Evolutionary conservation across 1,139 yeast species (phyloP).

Genomic region (Zygosaccharomyces sapae): DNA sequence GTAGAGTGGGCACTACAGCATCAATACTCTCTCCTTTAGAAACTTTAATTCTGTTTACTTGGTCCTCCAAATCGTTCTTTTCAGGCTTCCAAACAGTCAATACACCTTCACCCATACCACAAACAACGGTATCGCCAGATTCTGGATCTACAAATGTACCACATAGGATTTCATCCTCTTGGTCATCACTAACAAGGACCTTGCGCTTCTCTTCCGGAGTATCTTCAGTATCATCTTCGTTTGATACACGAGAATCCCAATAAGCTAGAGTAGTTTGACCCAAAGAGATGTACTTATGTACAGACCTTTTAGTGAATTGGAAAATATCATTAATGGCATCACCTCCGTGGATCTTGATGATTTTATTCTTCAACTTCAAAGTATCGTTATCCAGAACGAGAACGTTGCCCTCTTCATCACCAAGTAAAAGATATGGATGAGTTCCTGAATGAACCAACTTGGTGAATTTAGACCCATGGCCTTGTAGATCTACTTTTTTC

Average conservation of each 20-base stretch:
- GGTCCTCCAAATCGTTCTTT: conserved; percentile 67
- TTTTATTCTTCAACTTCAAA: conserved; percentile 41
- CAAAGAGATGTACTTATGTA: conserved; percentile 74
- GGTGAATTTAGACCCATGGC: conserved; percentile 46
- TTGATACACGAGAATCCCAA: conserved; percentile 65
- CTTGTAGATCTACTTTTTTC: conserved; percentile 43
- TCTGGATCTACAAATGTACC: conserved; percentile 66
- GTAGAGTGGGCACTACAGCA: conserved; percentile 69
- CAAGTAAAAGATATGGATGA: conserved; percentile 63
- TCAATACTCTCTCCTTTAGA: conserved; percentile 74
- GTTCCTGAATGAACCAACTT: conserved; percentile 60
- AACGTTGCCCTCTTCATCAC: conserved; percentile 75
- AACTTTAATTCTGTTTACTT: conserved; percentile 71
- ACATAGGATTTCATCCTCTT: conserved; percentile 83
- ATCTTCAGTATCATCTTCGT: conserved; percentile 24
- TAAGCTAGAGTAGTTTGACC: conserved; percentile 82
- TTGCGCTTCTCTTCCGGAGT: conserved; percentile 39
- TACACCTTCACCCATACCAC: conserved; percentile 92
- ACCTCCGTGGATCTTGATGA: conserved; percentile 55
- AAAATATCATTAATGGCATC: conserved; percentile 74
- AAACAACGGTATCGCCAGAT: conserved; percentile 61
- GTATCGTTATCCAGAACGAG: conserved; percentile 56
- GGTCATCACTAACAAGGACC: conserved; percentile 69
- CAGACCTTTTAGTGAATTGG: conserved; percentile 60
- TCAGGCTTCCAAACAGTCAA: conserved; percentile 83